Evolutionary conservation across 139 green algal genomes (phyloP).

Genomic region (Gonium pectorale): DNA sequence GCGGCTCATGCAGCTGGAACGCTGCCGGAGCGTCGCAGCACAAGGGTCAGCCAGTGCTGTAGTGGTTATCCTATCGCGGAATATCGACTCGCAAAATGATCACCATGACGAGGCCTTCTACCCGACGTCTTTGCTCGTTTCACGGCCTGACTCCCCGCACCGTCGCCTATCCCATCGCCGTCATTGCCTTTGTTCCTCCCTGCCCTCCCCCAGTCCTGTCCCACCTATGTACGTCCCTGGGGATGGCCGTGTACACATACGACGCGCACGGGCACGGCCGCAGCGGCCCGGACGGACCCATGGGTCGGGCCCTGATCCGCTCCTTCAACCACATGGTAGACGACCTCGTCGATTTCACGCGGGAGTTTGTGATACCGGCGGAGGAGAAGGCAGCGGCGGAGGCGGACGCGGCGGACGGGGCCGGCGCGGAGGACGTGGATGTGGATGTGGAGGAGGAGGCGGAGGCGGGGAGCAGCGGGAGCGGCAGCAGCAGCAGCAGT

Average conservation of each 20-base stretch:
- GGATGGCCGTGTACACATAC: conserved; percentile 33
- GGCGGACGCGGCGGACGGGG: background rate
- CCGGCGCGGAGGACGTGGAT: background rate
- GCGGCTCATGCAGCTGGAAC: no score
- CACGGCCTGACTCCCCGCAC: background rate
- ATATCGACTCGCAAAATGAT: no score
- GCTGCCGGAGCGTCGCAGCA: no score
- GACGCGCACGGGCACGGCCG: conserved; percentile 41
- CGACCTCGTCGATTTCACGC: conserved; percentile 30
- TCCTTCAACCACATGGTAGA: conserved; percentile 18
- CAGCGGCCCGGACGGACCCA: background rate
- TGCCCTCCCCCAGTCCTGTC: background rate
- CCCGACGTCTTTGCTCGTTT: no score
- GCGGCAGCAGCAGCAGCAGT: background rate
- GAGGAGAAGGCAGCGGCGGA: background rate
- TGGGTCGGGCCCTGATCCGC: conserved; percentile 6
- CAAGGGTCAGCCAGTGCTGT: no score
- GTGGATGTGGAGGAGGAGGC: background rate
- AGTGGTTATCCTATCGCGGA: no score
- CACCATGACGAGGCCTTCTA: no score
- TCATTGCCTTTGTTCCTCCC: background rate
- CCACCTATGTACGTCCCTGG: background rate
- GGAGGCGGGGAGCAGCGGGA: background rate
- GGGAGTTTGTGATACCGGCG: background rate
- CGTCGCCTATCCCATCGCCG: background rate